phyloP scores from a whole-genome alignment of 2,329 filamentous ascomycete genomes.

The Periconia sp. region DNA sequence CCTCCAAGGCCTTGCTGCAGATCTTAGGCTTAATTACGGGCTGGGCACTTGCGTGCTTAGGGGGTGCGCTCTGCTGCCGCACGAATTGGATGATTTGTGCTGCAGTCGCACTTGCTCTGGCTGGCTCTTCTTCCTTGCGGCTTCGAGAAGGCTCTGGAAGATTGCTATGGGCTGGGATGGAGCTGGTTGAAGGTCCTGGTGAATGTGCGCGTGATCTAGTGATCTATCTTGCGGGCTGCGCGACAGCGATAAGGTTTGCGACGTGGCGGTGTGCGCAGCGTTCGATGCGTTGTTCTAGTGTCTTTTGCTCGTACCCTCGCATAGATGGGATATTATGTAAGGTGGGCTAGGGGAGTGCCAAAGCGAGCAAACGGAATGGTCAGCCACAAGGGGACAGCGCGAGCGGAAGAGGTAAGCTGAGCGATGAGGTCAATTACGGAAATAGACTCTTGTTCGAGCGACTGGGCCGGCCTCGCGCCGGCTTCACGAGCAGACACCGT shows the following conservation, averaged over 20 bases:
- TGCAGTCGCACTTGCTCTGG: constrained; percentile 3
- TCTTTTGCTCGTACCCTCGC: constrained; percentile 12
- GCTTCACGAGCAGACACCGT: constrained; percentile 8
- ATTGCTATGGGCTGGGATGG: constrained; percentile 10
- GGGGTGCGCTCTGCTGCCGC: constrained; percentile 7
- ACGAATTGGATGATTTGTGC: constrained; percentile 31
- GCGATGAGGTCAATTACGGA: constrained; percentile 14
- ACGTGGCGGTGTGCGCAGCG: constrained; percentile 27
- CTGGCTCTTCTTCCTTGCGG: constrained; percentile 27
- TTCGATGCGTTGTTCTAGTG: constrained; percentile 22
- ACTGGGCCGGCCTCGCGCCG: constrained; percentile 7
- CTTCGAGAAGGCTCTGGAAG: constrained; percentile 36
- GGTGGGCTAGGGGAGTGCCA: constrained; percentile 12
- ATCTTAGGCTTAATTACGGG: constrained; percentile 43
- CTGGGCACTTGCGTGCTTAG: constrained; percentile 21
- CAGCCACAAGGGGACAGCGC: background rate
- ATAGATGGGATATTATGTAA: constrained; percentile 30
- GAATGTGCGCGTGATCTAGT: constrained; percentile 30
- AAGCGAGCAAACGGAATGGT: constrained; percentile 13
- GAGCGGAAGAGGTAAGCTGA: constrained; percentile 8
- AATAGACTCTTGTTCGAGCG: background rate
- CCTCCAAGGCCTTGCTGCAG: constrained; percentile 21
- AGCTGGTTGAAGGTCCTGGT: constrained; percentile 16
- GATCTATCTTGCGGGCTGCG: constrained; percentile 16
- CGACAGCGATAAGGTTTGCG: constrained; percentile 20